Percentiles rank a stretch among this genome's conserved stretches.
Conservation (phyloP, 352 stramenopile species). For the Phytophthora cactorum region DNA sequence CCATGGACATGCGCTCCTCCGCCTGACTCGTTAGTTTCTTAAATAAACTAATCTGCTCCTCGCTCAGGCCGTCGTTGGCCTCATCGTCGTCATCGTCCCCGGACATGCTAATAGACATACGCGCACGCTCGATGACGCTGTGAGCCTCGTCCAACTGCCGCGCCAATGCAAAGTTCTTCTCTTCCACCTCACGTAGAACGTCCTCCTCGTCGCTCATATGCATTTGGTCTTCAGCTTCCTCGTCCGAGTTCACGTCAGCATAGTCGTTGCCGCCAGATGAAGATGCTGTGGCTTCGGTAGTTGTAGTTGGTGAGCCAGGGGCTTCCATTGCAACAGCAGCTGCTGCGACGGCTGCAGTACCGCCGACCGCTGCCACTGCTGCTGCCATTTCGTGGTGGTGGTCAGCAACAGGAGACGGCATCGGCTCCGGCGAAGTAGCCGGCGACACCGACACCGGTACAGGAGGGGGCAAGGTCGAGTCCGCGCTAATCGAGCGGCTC, state of each 20-base stretch:
- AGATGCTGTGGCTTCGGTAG: conserved; percentile 41
- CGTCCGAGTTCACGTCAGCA: conserved; percentile 80
- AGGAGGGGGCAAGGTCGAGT: conserved; percentile 32
- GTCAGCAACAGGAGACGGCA: conserved; percentile 30
- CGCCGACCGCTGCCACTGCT: conserved; percentile 15
- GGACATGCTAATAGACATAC: conserved; percentile 88
- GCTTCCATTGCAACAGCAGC: conserved; percentile 19
- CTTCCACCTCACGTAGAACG: conserved; percentile 76
- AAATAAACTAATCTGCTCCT: conserved; percentile 92
- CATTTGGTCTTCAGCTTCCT: conserved; percentile 83
- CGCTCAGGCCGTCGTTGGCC: conserved; percentile 63
- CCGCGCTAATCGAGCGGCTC: conserved; percentile 50
- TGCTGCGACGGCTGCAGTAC: conserved; percentile 6
- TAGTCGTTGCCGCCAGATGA: conserved; percentile 70
- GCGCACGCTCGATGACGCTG: conserved; percentile 83
- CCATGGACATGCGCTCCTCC: conserved; percentile 86
- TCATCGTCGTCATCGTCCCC: conserved; percentile 79
- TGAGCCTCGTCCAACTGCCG: conserved; percentile 84
- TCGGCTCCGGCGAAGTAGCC: conserved; percentile 24
- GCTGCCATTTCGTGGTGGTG: conserved; percentile 19
- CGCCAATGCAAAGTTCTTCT: conserved; percentile 88
- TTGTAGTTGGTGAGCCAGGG: conserved; percentile 37
- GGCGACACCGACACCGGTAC: conserved; percentile 27
- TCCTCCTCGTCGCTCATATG: conserved; percentile 75
- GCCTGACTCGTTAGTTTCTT: conserved; percentile 91